Base-by-base conservation (phyloP, 352 stramenopile species). In the Globisporangium splendens region DNA sequence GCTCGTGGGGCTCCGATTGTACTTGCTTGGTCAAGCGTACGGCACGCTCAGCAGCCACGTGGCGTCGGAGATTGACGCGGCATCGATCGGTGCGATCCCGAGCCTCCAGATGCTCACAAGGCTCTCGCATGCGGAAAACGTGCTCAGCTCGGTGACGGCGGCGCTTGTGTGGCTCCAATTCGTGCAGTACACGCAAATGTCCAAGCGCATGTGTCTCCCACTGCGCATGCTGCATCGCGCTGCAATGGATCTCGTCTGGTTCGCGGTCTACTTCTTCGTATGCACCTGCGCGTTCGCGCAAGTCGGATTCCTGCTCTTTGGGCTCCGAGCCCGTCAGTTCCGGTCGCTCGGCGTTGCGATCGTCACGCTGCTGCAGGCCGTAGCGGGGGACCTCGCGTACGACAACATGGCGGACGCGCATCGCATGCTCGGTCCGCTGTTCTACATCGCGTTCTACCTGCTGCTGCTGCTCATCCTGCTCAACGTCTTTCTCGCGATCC, bases 401-500 rank as follows among this genome's bases (percentile, higher is more conserved):
- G 52, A 52, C 13, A 64, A 59, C 14, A 66, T 92, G 50, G 53
- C 65, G 3, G 63, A 73, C 17, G 68, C 80, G 0, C 75, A 88
- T 46, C 61, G 52, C 6, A 67, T 73, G 44, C 65, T 87, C 1
- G 83, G 79, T 0, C 83, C 83, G 48, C 55, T 90, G 6, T 92
- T 83, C 63, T 92, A 86, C 57, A 69, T 89, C 21, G 49, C 70
- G 47, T 92, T 85, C 62, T 92, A 90, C 61, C 53, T 91, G 46
- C 53, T 90, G 42, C 54, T 92, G 50, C 53, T 90, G 44, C 62
- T 92, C 10, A 75, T 92, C 15, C 46, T 88, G 46, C 69, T 89
- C 54, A 92, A 92, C 42, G 75, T 92, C 10, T 89, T 90, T 46
- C 65, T 86, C 8, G 80, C 81, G 22, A 88, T 92, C 41, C 59